A percentile compares a stretch with the other conserved stretches of the same genome.
phyloP scores from a whole-genome alignment of 1,284 basidiomycete genomes.

The Ceratobasidium sp. region DNA sequence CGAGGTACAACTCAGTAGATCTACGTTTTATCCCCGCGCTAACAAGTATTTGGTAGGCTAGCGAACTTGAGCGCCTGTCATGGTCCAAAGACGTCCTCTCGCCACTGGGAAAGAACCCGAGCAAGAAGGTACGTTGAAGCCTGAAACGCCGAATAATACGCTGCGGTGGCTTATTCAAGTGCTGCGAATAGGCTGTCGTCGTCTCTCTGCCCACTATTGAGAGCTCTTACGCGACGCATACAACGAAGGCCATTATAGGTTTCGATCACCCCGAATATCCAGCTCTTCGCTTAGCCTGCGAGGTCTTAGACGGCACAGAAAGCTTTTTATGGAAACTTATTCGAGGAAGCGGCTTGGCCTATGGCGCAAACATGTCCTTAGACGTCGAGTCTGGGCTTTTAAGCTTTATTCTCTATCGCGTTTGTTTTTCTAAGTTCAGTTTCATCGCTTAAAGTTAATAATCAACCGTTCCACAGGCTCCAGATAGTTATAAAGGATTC shows the following conservation, averaged over 20 bases:
- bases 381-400: slow-evolving; percentile 89
- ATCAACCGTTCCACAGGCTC: slow-evolving; percentile 68
- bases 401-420: slow-evolving; percentile 85
- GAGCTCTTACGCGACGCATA: slow-evolving; percentile 88
- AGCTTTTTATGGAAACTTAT: slow-evolving; percentile 95
- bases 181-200: slow-evolving; percentile 75
- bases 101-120: slow-evolving; percentile 78
- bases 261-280: slow-evolving; percentile 89
- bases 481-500: slow-evolving; percentile 88
- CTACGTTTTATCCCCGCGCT: not conserved
- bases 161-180: slow-evolving; percentile 10
- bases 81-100: slow-evolving; percentile 80
- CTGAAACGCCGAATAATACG: not conserved
- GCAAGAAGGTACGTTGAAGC: slow-evolving; percentile 69
- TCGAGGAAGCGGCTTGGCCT: slow-evolving; percentile 93
- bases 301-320: slow-evolving; percentile 94
- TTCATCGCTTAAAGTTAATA: slow-evolving; percentile 43
- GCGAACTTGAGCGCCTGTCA: slow-evolving; percentile 75
- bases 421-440: slow-evolving; percentile 58
- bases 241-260: slow-evolving; percentile 82
- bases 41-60: slow-evolving; percentile 60
- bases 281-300: slow-evolving; percentile 83
- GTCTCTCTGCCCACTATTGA: slow-evolving; percentile 95
- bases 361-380: slow-evolving; percentile 85
- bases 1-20: slow-evolving; percentile 60